Percentiles rank a stretch among this genome's conserved stretches.
phyloP scores from a whole-genome alignment of 768 basidiomycete species.

The Rhodotorula toruloides region DNA sequence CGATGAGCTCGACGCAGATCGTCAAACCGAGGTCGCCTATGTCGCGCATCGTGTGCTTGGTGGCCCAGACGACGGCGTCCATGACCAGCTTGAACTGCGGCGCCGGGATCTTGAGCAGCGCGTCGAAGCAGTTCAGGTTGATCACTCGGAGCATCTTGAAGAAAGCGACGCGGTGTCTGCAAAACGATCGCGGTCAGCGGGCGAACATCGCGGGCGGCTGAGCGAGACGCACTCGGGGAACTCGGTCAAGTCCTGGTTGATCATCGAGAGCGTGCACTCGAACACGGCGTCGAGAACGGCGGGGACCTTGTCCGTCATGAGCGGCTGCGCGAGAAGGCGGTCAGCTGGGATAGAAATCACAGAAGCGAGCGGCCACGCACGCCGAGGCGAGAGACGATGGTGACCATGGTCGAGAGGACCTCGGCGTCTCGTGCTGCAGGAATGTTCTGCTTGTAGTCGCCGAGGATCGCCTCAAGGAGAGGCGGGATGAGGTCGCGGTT shows the following conservation, averaged over 20 bases:
- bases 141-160: conserved; percentile 91
- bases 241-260: conserved; percentile 98
- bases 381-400: conserved; percentile 79
- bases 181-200: not conserved
- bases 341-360: not conserved
- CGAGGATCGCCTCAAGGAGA: conserved; percentile 95
- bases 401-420: conserved; percentile 93
- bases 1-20: conserved; percentile 86
- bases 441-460: conserved; percentile 91
- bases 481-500: conserved; percentile 86
- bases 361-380: conserved; percentile 53
- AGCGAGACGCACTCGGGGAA: conserved; percentile 62
- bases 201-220: not conserved
- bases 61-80: conserved; percentile 99
- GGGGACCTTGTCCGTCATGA: conserved; percentile 87
- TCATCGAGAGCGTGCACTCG: conserved; percentile 95
- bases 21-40: conserved; percentile 73
- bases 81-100: conserved; percentile 94
- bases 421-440: conserved; percentile 91
- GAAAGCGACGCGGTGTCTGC: conserved; percentile 79
- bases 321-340: conserved; percentile 52
- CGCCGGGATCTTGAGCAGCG: conserved; percentile 57
- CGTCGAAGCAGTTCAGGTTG: conserved; percentile 90
- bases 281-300: conserved; percentile 95
- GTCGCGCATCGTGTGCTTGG: conserved; percentile 98